Base-by-base conservation (phyloP, 2,329 filamentous ascomycete species). In the Talaromyces sp. region DNA sequence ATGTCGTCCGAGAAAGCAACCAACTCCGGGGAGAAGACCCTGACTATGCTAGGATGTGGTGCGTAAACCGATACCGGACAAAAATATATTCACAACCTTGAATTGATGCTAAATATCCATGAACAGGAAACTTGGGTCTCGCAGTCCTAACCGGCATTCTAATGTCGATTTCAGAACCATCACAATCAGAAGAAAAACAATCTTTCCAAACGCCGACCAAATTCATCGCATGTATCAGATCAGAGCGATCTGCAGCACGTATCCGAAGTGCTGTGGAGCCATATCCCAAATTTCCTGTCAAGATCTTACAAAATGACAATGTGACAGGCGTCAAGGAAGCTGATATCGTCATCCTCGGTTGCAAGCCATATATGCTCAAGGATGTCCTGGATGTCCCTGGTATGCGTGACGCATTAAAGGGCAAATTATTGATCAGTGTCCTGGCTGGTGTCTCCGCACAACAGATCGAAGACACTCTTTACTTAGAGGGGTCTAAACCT, bases 41-140 rank as follows among this genome's bases (percentile, higher is more conserved):
- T 95, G 77, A 84, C 89, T 61, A 84, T 94, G 62, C 80, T 96
- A 59, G 91, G 91, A 67, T 94, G 89, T 73, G 90, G 89, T 89
- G 81, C 69, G 83, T 77, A 31, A 28, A 33, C 19, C 39, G 41
- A 35, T 10, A 48, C 21, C 37, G 9, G 17, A 35, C 9, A 19
- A 15, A 43, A 35, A 48, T 35, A 48, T 48, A 48, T 15, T 21
- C 19, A 15, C 17, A 7, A 2, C n/a, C 4, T 48, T 5, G 1
- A 15, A 46, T 13, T 17, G 1, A 31, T 33, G 45, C 45, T 48
- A 35, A 48, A 11, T 35, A 35, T 21, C 13, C 7, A 10, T 11
- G 31, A 21, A 21, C 65, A 91, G 88, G 89, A 63, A 92, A 86
- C 55, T 89, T 96, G 84, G 91, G 91, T 60, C 89, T 89, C 61